Base-by-base conservation (phyloP, 768 basidiomycete species). In the Roridomyces roridus region DNA sequence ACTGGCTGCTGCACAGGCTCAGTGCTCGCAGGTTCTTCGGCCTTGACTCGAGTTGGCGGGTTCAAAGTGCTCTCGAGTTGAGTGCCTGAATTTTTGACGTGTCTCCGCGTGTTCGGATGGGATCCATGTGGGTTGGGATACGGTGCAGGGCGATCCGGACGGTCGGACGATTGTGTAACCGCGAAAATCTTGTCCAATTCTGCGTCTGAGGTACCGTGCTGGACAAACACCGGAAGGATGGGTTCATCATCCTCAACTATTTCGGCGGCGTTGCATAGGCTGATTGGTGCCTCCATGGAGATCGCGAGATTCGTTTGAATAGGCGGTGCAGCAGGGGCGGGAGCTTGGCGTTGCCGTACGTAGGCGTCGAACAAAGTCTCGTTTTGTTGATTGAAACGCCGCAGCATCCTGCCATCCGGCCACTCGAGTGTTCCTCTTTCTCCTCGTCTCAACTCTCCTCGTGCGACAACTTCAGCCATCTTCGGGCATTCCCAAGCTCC, bases 401-500 rank as follows among this genome's bases (percentile, higher is more conserved):
- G 42, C 23, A 53, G n/a, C 11, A 53, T 4, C 2, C 6, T 18
- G 1, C 51, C 51, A 39, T 53, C 35, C 7, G 31, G 3, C 51
- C 51, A 53, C 24, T 53, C 51, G 2, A 53, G n/a, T n/a, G n/a
- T 2, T 24, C 25, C 18, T 37, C 51, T 7, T n/a, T 53, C 51
- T 17, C 51, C 51, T 4, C 51, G 25, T 1, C 17, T n/a, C 8
- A 53, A 2, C 15, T 53, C 51, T 26, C 51, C 51, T 1, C 5
- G 40, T 6, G 51, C 42, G 12, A 45, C 4, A 17, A n/a, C 31
- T 28, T 53, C 51, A 11, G 23, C 34, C 1, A 53, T 45, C 24
- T 35, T 37, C 0, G 43, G 9, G 18, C 51, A 53, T 2, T 53
- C 51, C 43, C 47, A 56, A 0, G 49, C 1, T 6, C 46, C 46